Evolutionary conservation across 805 yeast genomes (phyloP).

Genomic region (Starmerella bombi): DNA sequence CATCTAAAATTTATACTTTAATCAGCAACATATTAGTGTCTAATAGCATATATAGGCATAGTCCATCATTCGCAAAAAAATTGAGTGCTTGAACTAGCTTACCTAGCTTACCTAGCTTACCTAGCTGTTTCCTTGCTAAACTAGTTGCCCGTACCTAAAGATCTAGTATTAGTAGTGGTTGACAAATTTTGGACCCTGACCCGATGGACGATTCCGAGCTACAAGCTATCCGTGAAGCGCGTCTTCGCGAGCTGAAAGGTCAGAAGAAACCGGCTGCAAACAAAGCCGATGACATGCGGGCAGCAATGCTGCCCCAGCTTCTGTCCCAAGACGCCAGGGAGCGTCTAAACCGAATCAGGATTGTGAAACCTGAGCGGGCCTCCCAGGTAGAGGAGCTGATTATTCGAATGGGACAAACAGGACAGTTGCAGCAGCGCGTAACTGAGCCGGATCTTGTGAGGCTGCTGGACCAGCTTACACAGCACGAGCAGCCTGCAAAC

Average conservation of each 20-base stretch:
- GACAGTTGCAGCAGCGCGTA: slow-evolving; percentile 62
- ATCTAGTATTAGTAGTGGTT: too few relatives aligned
- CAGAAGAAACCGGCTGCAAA: slow-evolving; percentile 24
- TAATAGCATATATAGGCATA: too few relatives aligned
- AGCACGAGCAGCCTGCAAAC: slow-evolving; percentile 42
- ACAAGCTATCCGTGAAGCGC: slow-evolving; percentile 84
- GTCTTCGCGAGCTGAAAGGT: slow-evolving; percentile 64
- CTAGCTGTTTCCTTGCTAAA: too few relatives aligned
- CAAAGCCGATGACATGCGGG: slow-evolving; percentile 31
- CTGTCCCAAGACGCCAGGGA: slow-evolving; percentile 78
- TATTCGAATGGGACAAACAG: slow-evolving; percentile 56
- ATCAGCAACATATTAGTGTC: too few relatives aligned
- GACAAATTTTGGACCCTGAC: too few relatives aligned
- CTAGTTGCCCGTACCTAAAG: too few relatives aligned
- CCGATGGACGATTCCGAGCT: slow-evolving; percentile 51
- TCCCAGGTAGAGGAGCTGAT: slow-evolving; percentile 74
- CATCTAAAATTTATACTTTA: too few relatives aligned
- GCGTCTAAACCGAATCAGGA: slow-evolving; percentile 67
- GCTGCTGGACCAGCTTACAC: slow-evolving; percentile 68
- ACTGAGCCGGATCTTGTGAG: slow-evolving; percentile 71
- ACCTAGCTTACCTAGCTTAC: too few relatives aligned
- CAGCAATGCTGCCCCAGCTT: slow-evolving; percentile 43
- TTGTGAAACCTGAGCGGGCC: slow-evolving; percentile 88
- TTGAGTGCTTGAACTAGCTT: too few relatives aligned
- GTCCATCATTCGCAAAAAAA: too few relatives aligned